phyloP scores from a whole-genome alignment of 495 filamentous ascomycete genomes.

The Talaromyces trachyspermus region DNA sequence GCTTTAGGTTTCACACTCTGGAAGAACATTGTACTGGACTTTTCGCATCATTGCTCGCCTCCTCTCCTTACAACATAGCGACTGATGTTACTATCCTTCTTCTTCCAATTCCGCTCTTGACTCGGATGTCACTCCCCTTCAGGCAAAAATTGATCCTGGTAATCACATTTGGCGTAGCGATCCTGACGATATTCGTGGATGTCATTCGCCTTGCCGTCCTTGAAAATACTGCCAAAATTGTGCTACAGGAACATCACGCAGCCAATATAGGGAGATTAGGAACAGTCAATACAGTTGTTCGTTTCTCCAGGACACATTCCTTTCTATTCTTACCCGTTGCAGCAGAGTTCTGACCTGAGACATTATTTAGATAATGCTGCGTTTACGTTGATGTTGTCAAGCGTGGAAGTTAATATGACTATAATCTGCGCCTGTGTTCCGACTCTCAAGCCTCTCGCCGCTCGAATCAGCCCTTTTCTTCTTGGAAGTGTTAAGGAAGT shows the following conservation, averaged over 20 bases:
- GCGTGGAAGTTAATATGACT: conserved; percentile 81
- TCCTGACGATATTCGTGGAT: conserved; percentile 81
- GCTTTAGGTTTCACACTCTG: conserved; percentile 42
- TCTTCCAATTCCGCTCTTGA: conserved; percentile 78
- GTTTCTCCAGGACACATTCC: conserved; percentile 6
- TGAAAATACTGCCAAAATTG: conserved; percentile 56
- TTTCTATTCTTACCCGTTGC: too few species aligned
- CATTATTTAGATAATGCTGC: conserved; percentile 17
- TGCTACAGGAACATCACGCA: background rate
- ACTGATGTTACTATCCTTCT: conserved; percentile 76
- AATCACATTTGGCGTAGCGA: conserved; percentile 71
- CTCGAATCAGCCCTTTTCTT: conserved; percentile 57
- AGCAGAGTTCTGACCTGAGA: background rate
- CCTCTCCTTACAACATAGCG: conserved; percentile 73
- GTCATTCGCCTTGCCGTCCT: conserved; percentile 85
- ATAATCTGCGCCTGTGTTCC: conserved; percentile 85
- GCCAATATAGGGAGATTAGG: background rate
- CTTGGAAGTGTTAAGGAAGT: conserved; percentile 37
- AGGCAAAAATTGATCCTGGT: conserved; percentile 83
- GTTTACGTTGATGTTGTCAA: conserved; percentile 84
- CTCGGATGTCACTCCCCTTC: conserved; percentile 69
- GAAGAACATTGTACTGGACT: conserved; percentile 58
- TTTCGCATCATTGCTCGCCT: conserved; percentile 73
- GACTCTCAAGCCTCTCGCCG: conserved; percentile 82
- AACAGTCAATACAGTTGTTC: conserved; percentile 49